Conservation (phyloP, 1,284 basidiomycete genomes). For the Volvariella volvacea region DNA sequence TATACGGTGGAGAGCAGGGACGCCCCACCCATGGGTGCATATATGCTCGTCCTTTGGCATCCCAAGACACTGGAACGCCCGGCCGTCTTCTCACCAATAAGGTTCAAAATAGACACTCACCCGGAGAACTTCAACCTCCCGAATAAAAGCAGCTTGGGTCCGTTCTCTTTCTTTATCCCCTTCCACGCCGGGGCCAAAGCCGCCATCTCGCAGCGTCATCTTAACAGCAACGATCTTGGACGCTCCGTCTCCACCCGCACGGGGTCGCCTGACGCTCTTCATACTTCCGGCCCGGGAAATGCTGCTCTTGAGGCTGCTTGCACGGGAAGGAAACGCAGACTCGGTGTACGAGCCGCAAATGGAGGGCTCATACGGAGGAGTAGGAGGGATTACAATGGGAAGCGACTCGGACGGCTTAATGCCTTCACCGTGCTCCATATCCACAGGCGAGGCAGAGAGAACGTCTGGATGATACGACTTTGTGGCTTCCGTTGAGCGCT, state of each 20-base stretch:
- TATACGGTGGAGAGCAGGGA: too few species aligned
- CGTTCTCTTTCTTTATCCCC: conserved; percentile 40
- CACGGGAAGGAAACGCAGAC: not conserved
- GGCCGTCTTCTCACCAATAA: not conserved
- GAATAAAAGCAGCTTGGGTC: conserved; percentile 77
- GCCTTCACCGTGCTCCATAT: not conserved
- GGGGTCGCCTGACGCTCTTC: conserved; percentile 9
- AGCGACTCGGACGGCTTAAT: not conserved
- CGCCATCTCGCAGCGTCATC: conserved; percentile 57
- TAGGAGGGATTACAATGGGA: not conserved
- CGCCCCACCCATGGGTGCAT: too few species aligned
- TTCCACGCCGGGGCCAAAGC: conserved; percentile 22
- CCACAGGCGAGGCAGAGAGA: not conserved
- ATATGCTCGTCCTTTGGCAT: not conserved
- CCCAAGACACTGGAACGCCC: not conserved
- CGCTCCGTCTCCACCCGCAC: conserved; percentile 15
- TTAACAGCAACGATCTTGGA: conserved; percentile 73
- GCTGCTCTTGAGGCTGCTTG: not conserved
- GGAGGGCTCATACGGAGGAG: not conserved
- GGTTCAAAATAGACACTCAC: conserved; percentile 30
- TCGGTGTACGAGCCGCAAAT: not conserved
- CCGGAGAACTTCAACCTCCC: conserved; percentile 84
- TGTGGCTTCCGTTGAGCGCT: not conserved
- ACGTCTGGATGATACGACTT: not conserved
- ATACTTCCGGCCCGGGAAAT: conserved; percentile 8